These are phyloP conservation scores for Cryptococcus sp. DNA, from an alignment of 1,284 basidiomycete species.

Conservation along the genomic window DNA sequence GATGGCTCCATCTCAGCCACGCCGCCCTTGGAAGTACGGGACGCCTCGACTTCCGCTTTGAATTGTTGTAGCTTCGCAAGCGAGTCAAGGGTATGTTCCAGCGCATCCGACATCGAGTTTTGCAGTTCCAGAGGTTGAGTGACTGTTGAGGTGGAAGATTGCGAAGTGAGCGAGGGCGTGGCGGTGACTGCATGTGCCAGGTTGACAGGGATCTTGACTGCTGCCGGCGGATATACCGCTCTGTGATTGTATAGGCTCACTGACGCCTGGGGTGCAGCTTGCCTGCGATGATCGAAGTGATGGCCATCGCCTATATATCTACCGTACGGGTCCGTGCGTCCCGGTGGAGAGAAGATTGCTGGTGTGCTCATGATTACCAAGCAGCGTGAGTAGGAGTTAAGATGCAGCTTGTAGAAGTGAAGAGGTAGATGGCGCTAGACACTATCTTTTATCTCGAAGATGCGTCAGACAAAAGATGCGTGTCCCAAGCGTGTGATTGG, in stretches of 20 bases:
- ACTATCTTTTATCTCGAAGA: no score
- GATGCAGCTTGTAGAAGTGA: no score
- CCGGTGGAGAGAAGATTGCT: not conserved
- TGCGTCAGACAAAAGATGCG: no score
- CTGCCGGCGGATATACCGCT: not conserved
- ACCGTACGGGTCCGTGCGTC: not conserved
- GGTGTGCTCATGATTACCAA: not conserved
- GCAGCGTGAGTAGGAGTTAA: no score
- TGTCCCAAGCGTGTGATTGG: no score
- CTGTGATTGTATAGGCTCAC: not conserved
- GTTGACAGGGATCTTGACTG: not conserved
- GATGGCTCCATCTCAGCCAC: constrained; percentile 11
- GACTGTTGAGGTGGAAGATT: not conserved
- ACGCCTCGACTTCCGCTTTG: constrained; percentile 25
- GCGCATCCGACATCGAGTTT: not conserved
- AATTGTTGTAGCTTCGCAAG: constrained; percentile 21
- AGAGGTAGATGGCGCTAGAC: no score
- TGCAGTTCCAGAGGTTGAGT: not conserved
- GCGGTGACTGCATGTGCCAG: not conserved
- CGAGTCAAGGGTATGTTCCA: constrained; percentile 10
- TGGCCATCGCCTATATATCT: not conserved
- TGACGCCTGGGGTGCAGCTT: not conserved
- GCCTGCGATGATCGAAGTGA: not conserved
- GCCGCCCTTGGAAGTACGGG: not conserved
- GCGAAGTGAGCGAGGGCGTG: not conserved